Evolutionary conservation across 768 basidiomycete genomes (phyloP), one percentile per base, ranked within the genome.

Genomic region (Leccinum longicurvipes): DNA sequence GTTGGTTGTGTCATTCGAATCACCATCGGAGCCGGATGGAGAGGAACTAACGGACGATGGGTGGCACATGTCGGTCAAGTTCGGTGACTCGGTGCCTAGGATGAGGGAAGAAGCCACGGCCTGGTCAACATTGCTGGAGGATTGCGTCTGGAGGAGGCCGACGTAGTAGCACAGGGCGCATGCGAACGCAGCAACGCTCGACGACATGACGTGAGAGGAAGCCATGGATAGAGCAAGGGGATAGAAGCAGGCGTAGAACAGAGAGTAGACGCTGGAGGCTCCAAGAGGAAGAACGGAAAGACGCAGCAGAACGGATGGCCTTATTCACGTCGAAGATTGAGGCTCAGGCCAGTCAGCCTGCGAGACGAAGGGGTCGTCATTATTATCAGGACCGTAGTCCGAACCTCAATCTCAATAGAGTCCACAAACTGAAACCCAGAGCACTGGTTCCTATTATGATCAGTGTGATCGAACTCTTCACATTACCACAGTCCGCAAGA

Each of bases 201-300:
- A 50, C 15, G 49, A 24, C 17, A 36, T 39, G 39, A 41, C 21
- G 27, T 57, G 41, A 32, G 54, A 25, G 10, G 42, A 23, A 49
- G 44, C 23, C 60, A 61, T 61, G 4, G 39, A 28, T 14, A 54
- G 27, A 48, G 49, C 45, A 27, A 54, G 19, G 27, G 24, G 49
- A 57, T n/a, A 42, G 28, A 10, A 39, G 17, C 1, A 41, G 24
- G 36, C 42, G 17, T 23, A 34, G 42, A 39, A 4, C 39, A 17
- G 31, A 50, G 41, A 24, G 34, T 11, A 54, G 47, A 51, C 21
- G 24, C 10, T 6, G 34, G 53, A 47, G 41, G 19, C 0, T 17
- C n/a, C 36, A n/a, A 36, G 36, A 36, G 36, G 34, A 36, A 17
- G 9, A 29, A 29, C 0, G 17, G 0, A 36, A n/a, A 36, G 34